Evolutionary conservation across 1,284 basidiomycete genomes (phyloP), one percentile per base, ranked within the genome.

Genomic region (Cryptococcus maquisensis): DNA sequence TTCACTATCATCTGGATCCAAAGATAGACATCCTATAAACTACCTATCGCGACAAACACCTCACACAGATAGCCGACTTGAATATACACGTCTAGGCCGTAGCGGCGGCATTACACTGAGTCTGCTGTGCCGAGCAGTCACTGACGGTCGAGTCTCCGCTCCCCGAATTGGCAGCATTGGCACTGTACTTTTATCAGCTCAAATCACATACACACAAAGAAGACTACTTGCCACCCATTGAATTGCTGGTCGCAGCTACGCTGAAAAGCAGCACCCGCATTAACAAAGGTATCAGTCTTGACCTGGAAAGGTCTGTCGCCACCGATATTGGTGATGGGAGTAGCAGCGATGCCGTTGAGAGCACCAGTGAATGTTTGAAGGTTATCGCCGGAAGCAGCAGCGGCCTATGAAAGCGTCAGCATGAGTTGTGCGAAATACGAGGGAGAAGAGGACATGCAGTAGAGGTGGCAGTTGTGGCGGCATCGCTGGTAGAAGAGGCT

Each of bases 361-460:
- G 74, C 72, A 41, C 81, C 82, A 56, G 81, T 81, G 77, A 85
- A 85, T 35, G 72, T 81, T 69, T 84, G 83, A 26, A 84, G 69
- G 72, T 84, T 83, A 13, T 64, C 68, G 28, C 72, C 67, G n/a
- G 52, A 49, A 5, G 51, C 38, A 45, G 28, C 28, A 6, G 28
- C 10, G 7, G 28, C 48, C 18, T 67, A 59, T 8, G 65, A 16
- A 8, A 7, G 0, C 41, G 35, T 44, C 20, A 36, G 32, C 10
- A 28, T 20, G 24, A 9, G 12, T 7, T 45, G 16, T 24, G 21
- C 13, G 15, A 32, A 26, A 20, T 12, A 21, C 9, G 15, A 10
- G 26, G 32, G 16, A 39, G 36, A 32, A 15, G 32, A 48, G 9
- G 44, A n/a, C n/a, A n/a, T n/a, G n/a, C n/a, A 24, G 21, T 21